Evolutionary conservation across 2,329 filamentous ascomycete species (phyloP), one percentile per base, ranked within the genome.

Genomic region (Lecanicillium sp.): DNA sequence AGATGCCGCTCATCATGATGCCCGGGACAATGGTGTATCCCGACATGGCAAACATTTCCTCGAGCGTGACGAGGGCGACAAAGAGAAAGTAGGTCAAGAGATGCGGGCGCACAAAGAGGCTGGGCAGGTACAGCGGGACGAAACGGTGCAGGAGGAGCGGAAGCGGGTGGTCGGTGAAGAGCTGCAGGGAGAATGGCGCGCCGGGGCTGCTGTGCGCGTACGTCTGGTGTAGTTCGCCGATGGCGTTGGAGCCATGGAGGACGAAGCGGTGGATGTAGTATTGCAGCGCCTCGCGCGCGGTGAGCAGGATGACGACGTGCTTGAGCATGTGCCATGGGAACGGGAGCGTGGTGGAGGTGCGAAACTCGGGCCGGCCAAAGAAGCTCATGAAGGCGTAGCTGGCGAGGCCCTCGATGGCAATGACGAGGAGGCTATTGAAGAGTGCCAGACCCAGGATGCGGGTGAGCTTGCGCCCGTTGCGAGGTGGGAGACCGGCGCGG

Each of bases 181-280:
- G 68, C 31, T 72, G 65, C 17, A 87, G 68, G 18, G 79, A 73
- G 57, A 76, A 83, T 1, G 72, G 68, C 0, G 80, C 75, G 2
- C 73, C 66, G 17, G 57, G 56, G 41, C 74, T 63, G 34, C 66
- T 59, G 60, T 86, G 78, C 51, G 64, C 64, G 53, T 66, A 70
- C 38, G 49, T 36, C 34, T 52, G 44, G 54, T 77, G 66, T 36
- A 70, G 59, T 5, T 47, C 6, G 7, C 7, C 55, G 7, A 66
- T 63, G 5, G 53, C 39, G 17, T 46, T 55, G 38, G 22, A 42
- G 56, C 56, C 56, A 60, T 94, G 87, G 8, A 95, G 71, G 18
- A 82, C 43, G 52, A 74, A 74, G 37, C 84, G 79, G 61, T 94
- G 87, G 48, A 87, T 69, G 49, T 78, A 72, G 57, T 94, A 95